phyloP scores from a whole-genome alignment of 2,329 filamentous ascomycete genomes.

The Fusarium multiceps region DNA sequence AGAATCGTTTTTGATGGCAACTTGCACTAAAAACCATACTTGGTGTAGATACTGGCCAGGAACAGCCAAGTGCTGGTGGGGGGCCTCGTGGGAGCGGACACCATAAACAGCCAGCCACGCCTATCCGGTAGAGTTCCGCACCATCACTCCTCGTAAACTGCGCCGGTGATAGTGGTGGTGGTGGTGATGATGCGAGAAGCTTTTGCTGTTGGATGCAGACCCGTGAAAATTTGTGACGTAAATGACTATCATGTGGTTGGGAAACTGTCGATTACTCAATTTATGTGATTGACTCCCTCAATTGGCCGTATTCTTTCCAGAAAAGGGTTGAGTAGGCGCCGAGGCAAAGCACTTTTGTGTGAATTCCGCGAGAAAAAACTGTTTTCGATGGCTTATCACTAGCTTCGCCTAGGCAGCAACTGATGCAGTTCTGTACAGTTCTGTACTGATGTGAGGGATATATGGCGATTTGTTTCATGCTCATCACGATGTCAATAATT shows the following conservation, averaged over 20 bases:
- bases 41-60: conserved; percentile 7
- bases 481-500: conserved; percentile 36
- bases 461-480: conserved; percentile 17
- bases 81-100: conserved; percentile 43
- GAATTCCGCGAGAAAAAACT: conserved; percentile 28
- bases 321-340: conserved; percentile 28
- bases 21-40: conserved; percentile 37
- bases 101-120: conserved; percentile 29
- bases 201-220: conserved; percentile 23
- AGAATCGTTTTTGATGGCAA: conserved; percentile 22
- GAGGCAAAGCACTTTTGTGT: conserved; percentile 34
- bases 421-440: not conserved
- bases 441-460: conserved; percentile 22
- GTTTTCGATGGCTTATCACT: conserved; percentile 28
- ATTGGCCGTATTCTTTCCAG: conserved; percentile 30
- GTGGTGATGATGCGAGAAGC: conserved; percentile 32
- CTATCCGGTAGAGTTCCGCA: conserved; percentile 43
- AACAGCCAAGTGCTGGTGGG: conserved; percentile 39
- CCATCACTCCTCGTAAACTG: conserved; percentile 24
- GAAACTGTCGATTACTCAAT: conserved; percentile 22
- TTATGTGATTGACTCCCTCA: conserved; percentile 30
- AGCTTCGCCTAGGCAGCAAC: not conserved
- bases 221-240: conserved; percentile 38
- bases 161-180: conserved; percentile 12
- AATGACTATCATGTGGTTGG: conserved; percentile 36